Evolutionary conservation across 2,329 filamentous ascomycete genomes (phyloP).

Genomic region (Paecilomyces formosus): DNA sequence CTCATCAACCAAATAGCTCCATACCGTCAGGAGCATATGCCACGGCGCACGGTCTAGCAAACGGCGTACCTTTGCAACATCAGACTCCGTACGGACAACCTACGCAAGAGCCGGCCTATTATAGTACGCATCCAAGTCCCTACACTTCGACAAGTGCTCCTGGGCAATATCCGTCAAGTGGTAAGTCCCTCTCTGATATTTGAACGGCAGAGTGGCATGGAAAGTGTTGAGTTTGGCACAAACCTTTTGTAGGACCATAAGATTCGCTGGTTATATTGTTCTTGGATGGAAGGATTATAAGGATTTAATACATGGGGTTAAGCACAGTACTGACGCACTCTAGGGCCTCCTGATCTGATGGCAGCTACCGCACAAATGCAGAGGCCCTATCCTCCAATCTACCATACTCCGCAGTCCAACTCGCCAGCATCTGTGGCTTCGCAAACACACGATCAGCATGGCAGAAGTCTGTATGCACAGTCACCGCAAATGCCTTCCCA

Average conservation of each 20-base stretch:
- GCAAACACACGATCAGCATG: constrained; percentile 80
- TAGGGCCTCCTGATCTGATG: constrained; percentile 68
- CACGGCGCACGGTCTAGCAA: constrained; percentile 20
- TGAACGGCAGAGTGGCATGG: background rate
- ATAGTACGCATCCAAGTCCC: constrained; percentile 70
- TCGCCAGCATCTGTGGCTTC: constrained; percentile 91
- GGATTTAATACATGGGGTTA: constrained; percentile 36
- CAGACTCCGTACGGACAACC: constrained; percentile 60
- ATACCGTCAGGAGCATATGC: constrained; percentile 24
- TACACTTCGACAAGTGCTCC: constrained; percentile 77
- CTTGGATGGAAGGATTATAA: background rate
- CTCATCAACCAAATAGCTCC: constrained; percentile 47
- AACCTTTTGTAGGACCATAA: background rate
- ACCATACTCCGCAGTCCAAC: constrained; percentile 91
- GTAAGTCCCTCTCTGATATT: constrained; percentile 46
- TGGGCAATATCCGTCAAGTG: constrained; percentile 79
- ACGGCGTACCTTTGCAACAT: constrained; percentile 43
- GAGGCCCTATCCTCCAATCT: constrained; percentile 78
- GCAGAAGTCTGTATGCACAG: constrained; percentile 73
- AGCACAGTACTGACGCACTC: constrained; percentile 49
- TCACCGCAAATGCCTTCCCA: constrained; percentile 73
- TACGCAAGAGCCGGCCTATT: constrained; percentile 62
- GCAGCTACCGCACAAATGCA: constrained; percentile 58
- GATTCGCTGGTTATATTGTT: background rate
- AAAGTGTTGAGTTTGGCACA: background rate